phyloP scores from a whole-genome alignment of 2,329 filamentous ascomycete species.

The Septoria linicola region DNA sequence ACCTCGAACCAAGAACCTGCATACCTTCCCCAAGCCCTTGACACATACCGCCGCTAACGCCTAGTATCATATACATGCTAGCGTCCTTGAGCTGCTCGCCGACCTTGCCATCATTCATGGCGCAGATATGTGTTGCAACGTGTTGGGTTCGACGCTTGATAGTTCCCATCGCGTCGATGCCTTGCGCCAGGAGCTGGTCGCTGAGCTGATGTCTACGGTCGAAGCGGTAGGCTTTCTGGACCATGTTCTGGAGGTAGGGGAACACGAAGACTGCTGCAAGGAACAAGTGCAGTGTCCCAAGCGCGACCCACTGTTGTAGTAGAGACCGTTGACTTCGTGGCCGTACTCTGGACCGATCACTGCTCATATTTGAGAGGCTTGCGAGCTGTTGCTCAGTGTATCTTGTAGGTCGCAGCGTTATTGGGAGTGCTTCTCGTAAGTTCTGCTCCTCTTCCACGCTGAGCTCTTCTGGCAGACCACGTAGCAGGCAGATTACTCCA shows the following conservation, averaged over 20 bases:
- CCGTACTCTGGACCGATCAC: neutral
- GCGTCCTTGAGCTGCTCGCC: slow-evolving; percentile 58
- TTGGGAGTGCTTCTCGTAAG: slow-evolving; percentile 54
- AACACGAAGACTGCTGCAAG: slow-evolving; percentile 60
- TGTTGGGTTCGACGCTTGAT: slow-evolving; percentile 54
- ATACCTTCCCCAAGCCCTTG: slow-evolving; percentile 61
- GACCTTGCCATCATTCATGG: slow-evolving; percentile 64
- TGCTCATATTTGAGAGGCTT: slow-evolving; percentile 15
- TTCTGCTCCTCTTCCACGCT: slow-evolving; percentile 55
- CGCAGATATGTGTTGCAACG: slow-evolving; percentile 56
- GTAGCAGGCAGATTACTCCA: slow-evolving; percentile 62
- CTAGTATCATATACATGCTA: slow-evolving; percentile 61
- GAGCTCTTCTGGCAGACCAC: slow-evolving; percentile 60
- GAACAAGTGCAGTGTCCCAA: slow-evolving; percentile 42
- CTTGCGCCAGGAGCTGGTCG: slow-evolving; percentile 54
- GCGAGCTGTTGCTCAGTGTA: slow-evolving; percentile 15
- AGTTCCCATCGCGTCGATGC: slow-evolving; percentile 54
- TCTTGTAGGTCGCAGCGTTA: slow-evolving; percentile 1
- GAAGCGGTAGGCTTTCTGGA: slow-evolving; percentile 58
- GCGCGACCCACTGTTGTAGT: slow-evolving; percentile 28
- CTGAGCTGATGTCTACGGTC: slow-evolving; percentile 67
- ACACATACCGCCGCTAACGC: slow-evolving; percentile 64
- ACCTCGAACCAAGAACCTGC: slow-evolving; percentile 43
- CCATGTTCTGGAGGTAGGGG: slow-evolving; percentile 58
- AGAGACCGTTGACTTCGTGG: slow-evolving; percentile 16